These are phyloP conservation scores for Penicillium palitans DNA, from an alignment of 2,329 filamentous ascomycete genomes.

Conservation along the genomic window DNA sequence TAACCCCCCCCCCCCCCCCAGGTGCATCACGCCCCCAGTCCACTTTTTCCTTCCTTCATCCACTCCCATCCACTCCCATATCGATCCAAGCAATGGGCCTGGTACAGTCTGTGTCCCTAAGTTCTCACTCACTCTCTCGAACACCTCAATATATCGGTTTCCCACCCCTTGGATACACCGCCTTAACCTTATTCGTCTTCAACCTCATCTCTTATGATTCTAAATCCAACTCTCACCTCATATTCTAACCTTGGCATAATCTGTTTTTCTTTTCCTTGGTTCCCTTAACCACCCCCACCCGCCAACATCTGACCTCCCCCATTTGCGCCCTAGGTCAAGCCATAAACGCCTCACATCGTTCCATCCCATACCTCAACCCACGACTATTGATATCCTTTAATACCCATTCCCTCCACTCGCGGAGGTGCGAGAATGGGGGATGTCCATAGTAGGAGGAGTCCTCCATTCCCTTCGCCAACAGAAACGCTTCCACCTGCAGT, in stretches of 20 bases:
- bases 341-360: slow-evolving; percentile 34
- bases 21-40: slow-evolving; percentile 24
- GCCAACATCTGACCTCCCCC: slow-evolving; percentile 2
- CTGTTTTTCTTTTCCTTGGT: slow-evolving; percentile 2
- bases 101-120: slow-evolving; percentile 20
- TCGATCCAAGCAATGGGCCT: slow-evolving; percentile 25
- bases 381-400: slow-evolving; percentile 26
- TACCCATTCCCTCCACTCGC: slow-evolving; percentile 32
- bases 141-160: not conserved
- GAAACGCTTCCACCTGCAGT: slow-evolving; percentile 37
- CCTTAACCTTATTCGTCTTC: slow-evolving; percentile 18
- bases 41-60: slow-evolving; percentile 19
- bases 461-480: slow-evolving; percentile 43
- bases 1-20: slow-evolving; percentile 31
- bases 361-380: slow-evolving; percentile 29
- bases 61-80: slow-evolving; percentile 21
- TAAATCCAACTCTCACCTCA: slow-evolving; percentile 9
- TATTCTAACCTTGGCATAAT: slow-evolving; percentile 10
- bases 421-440: slow-evolving; percentile 39
- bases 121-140: not conserved
- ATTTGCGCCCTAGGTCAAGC: slow-evolving; percentile 29
- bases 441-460: slow-evolving; percentile 40
- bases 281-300: not conserved
- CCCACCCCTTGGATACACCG: slow-evolving; percentile 12
- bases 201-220: slow-evolving; percentile 8